Percentiles rank a stretch among this genome's conserved stretches.
Conservation (phyloP, 805 yeast genomes). For the Pichia cabralensis region DNA sequence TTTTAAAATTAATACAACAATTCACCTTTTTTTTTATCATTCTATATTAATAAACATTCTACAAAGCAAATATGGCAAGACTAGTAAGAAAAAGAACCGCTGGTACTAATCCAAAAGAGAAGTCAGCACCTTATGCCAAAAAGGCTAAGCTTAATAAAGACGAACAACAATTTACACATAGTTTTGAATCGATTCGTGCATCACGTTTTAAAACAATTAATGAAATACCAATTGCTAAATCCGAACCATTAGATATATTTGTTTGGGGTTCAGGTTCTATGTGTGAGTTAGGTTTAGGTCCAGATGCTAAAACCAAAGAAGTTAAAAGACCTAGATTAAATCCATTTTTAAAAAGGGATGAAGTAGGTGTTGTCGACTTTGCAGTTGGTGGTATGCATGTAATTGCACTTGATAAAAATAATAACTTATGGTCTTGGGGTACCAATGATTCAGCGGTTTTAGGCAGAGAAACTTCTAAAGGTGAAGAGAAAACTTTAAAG, state of each 20-base stretch:
- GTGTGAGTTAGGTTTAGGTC: slow-evolving; percentile 98
- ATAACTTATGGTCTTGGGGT: slow-evolving; percentile 97
- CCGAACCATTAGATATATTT: slow-evolving; percentile 59
- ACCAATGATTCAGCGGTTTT: slow-evolving; percentile 86
- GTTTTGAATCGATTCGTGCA: slow-evolving; percentile 37
- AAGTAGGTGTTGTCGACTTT: slow-evolving; percentile 67
- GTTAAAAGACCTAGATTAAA: slow-evolving; percentile 94
- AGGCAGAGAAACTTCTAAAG: slow-evolving; percentile 71
- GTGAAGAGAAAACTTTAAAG: slow-evolving; percentile 51
- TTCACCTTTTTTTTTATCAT: background rate
- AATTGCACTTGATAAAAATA: slow-evolving; percentile 66
- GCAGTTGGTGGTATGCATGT: slow-evolving; percentile 97
- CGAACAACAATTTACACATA: slow-evolving; percentile 20
- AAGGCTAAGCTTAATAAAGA: slow-evolving; percentile 27
- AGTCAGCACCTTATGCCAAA: too few species aligned
- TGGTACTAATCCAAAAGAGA: too few species aligned
- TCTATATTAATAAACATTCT: background rate
- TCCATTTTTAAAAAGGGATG: slow-evolving; percentile 55
- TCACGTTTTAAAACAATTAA: slow-evolving; percentile 41
- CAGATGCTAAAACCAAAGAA: slow-evolving; percentile 81
- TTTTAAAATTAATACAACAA: background rate
- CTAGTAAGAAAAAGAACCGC: slow-evolving; percentile 19
- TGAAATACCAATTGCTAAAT: slow-evolving; percentile 26
- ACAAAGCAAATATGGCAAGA: slow-evolving; percentile 32
- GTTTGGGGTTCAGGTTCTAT: slow-evolving; percentile 96